A percentile compares a stretch with the other conserved stretches of the same genome.
phyloP scores from a whole-genome alignment of 2,329 filamentous ascomycete genomes.

The Fusarium clavum region DNA sequence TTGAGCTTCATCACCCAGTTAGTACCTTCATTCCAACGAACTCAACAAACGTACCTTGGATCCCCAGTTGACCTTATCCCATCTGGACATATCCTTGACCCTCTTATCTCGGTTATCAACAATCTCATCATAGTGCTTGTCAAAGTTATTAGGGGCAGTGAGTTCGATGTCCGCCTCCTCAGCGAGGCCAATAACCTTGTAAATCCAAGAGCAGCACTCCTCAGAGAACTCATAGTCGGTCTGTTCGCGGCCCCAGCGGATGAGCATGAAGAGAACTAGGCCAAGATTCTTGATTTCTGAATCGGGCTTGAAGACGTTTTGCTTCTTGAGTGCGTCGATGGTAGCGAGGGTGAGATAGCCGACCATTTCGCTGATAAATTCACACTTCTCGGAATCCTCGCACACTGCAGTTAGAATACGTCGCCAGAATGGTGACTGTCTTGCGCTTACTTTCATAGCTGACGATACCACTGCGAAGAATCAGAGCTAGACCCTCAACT shows the following conservation, averaged over 20 bases:
- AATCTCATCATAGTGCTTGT: not conserved
- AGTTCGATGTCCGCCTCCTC: constrained; percentile 25
- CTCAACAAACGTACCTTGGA: not conserved
- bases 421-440: not conserved
- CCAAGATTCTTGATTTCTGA: constrained; percentile 37
- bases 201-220: constrained; percentile 25
- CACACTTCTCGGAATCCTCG: constrained; percentile 10
- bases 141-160: not conserved
- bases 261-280: constrained; percentile 15
- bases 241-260: constrained; percentile 21
- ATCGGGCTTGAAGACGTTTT: constrained; percentile 24
- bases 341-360: constrained; percentile 25
- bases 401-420: not conserved
- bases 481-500: constrained; percentile 38
- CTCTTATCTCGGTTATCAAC: not conserved
- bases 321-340: constrained; percentile 28
- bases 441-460: constrained; percentile 21
- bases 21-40: too few relatives aligned
- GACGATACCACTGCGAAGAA: constrained; percentile 4
- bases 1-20: not conserved
- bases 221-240: not conserved
- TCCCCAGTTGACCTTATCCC: constrained; percentile 19
- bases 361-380: constrained; percentile 22
- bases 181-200: constrained; percentile 27
- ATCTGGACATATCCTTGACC: constrained; percentile 10